Conservation (phyloP, 1,284 basidiomycete species). For the Prillingera fragicola region DNA sequence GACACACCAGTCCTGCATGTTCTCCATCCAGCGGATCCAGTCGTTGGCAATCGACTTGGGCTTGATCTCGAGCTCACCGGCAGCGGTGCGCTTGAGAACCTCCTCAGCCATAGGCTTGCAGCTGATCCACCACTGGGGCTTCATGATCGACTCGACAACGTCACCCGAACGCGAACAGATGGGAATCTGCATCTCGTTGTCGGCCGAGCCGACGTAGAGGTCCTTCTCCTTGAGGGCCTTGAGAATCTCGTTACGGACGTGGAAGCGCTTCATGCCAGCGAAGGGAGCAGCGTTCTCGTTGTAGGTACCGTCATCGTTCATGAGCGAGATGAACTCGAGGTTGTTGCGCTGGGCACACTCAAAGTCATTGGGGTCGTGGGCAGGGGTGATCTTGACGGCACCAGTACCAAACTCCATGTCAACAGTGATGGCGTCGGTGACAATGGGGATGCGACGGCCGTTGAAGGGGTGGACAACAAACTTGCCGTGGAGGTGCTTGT, state of each 20-base stretch:
- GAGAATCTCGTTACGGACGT: slow-evolving; percentile 78
- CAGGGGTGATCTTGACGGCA: slow-evolving; percentile 99
- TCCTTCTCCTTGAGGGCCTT: slow-evolving; percentile 80
- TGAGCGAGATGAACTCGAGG: slow-evolving; percentile 88
- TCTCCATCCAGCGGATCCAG: slow-evolving; percentile 95
- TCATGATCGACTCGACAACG: slow-evolving; percentile 89
- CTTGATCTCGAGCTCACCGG: slow-evolving; percentile 75
- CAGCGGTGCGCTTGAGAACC: slow-evolving; percentile 80
- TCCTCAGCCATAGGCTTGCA: slow-evolving; percentile 89
- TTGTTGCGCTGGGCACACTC: slow-evolving; percentile 86
- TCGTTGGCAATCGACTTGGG: slow-evolving; percentile 86
- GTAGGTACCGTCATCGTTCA: slow-evolving; percentile 96
- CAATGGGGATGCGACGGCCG: slow-evolving; percentile 78
- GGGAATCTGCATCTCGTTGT: slow-evolving; percentile 93
- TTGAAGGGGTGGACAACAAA: slow-evolving; percentile 88
- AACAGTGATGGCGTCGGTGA: slow-evolving; percentile 77
- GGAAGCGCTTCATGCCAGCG: slow-evolving; percentile 94
- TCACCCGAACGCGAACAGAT: slow-evolving; percentile 92
- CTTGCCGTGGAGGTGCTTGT: slow-evolving; percentile 95
- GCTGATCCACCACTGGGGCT: slow-evolving; percentile 99
- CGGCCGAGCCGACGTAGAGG: slow-evolving; percentile 84
- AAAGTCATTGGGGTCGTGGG: slow-evolving; percentile 97
- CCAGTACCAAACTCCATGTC: slow-evolving; percentile 98
- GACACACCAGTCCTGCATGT: slow-evolving; percentile 98
- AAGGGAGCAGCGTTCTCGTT: slow-evolving; percentile 86